These are phyloP conservation scores for Solanum piurae DNA, from an alignment of 257 asterid species.

Conservation along the genomic window DNA sequence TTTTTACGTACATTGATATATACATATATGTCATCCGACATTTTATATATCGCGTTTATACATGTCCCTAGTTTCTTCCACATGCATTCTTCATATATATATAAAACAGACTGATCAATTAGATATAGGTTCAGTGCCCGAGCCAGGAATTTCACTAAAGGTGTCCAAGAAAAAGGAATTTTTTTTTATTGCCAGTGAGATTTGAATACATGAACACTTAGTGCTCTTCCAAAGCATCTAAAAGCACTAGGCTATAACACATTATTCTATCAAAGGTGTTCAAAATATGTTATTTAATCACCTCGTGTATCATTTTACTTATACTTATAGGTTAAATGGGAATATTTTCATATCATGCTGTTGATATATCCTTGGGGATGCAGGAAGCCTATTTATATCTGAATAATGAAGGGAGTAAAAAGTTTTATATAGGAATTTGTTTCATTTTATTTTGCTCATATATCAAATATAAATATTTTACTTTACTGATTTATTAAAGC, in stretches of 20 bases:
- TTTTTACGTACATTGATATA: slow-evolving; percentile 18
- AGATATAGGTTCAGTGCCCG: background rate
- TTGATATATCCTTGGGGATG: background rate
- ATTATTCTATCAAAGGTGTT: too few species aligned
- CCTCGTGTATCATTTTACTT: too few species aligned
- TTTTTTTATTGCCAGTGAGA: too few species aligned
- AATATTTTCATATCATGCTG: background rate
- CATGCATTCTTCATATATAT: background rate
- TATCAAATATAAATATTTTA: too few species aligned
- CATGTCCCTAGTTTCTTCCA: slow-evolving; percentile 4
- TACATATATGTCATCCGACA: background rate
- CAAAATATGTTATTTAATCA: too few species aligned
- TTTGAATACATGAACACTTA: too few species aligned
- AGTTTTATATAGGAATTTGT: background rate
- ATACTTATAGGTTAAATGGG: background rate
- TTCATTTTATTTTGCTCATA: background rate
- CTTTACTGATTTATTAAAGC: background rate
- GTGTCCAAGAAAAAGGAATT: too few species aligned
- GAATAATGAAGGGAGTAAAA: background rate
- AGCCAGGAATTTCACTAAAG: too few species aligned
- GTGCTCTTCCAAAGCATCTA: too few species aligned
- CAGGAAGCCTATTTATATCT: background rate
- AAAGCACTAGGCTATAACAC: too few species aligned
- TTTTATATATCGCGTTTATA: slow-evolving; percentile 3
- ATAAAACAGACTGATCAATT: background rate